phyloP scores from a whole-genome alignment of 1,139 yeast genomes.

The Saccharomyces hybrid region DNA sequence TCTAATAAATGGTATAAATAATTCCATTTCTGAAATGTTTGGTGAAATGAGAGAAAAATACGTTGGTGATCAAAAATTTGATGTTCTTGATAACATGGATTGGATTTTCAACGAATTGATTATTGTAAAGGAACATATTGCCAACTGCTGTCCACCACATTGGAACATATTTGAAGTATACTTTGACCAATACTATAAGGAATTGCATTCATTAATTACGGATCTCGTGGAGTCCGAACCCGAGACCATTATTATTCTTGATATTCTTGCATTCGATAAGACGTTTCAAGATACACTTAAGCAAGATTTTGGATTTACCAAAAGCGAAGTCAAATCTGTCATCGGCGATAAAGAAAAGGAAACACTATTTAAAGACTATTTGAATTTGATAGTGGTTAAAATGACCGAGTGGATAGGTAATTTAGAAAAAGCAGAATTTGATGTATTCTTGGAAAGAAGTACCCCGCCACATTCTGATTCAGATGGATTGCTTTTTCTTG shows the following conservation, averaged over 20 bases:
- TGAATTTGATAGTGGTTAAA: conserved; percentile 58
- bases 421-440: conserved; percentile 56
- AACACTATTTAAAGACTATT: conserved; percentile 60
- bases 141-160: conserved; percentile 52
- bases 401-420: conserved; percentile 78
- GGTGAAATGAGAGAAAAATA: conserved; percentile 56
- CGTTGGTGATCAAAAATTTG: conserved; percentile 42
- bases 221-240: conserved; percentile 65
- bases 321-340: conserved; percentile 41
- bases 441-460: conserved; percentile 52
- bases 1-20: conserved; percentile 55
- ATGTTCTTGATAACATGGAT: conserved; percentile 61
- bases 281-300: conserved; percentile 49
- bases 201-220: conserved; percentile 56
- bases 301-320: conserved; percentile 40
- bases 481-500: conserved; percentile 54
- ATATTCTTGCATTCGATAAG: conserved; percentile 67
- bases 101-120: conserved; percentile 82
- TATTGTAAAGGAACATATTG: conserved; percentile 53
- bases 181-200: conserved; percentile 61
- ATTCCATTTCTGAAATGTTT: conserved; percentile 59
- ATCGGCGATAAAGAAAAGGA: conserved; percentile 67
- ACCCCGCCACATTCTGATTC: conserved; percentile 70
- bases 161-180: conserved; percentile 69
- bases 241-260: conserved; percentile 55